Evolutionary conservation across 2,329 filamentous ascomycete genomes (phyloP), one percentile per base, ranked within the genome.

Genomic region (Sporothrix luriei): DNA sequence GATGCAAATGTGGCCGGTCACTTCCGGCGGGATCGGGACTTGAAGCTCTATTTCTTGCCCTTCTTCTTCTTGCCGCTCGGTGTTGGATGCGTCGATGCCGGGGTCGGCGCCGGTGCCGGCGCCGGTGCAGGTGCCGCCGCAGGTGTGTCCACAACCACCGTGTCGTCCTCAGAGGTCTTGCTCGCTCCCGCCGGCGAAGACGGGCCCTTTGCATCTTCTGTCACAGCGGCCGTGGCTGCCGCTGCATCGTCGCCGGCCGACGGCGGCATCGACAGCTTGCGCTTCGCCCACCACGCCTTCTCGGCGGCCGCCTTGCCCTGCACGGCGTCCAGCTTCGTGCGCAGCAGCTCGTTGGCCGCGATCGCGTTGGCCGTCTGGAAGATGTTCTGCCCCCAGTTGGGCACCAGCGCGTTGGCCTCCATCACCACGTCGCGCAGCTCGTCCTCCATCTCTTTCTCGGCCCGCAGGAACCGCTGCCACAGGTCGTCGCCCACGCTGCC

Each of bases 311-410:
- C 83, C 76, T 92, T 90, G 38, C 84, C 82, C 75, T 94, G 89
- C 70, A 97, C 88, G 72, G 93, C 90, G 61, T 89, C 86, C 24
- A 97, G 84, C 65, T 90, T 87, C 73, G 90, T 84, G 74, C 93
- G 91, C 76, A 97, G 86, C 61, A 89, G 82, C 54, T 87, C 86
- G 81, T 97, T 97, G 77, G 93, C 90, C 71, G 91, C 89, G 80
- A 99, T 97, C 80, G 99, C 95, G 80, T 97, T 97, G 69, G 95
- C 95, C 59, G 92, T 94, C 80, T 99, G 95, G 86, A 99, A 99
- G 79, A 99, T 98, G 69, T 87, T 88, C 78, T 95, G 90, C 72
- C 95, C 95, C 95, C 95, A 99, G 79, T 90, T 90, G 64, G 92
- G 90, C 1, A 88, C 85, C 73, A 97, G 91, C 24, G 91, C 93